phyloP scores from a whole-genome alignment of 768 basidiomycete species.

The Leccinum disarticulatum region DNA sequence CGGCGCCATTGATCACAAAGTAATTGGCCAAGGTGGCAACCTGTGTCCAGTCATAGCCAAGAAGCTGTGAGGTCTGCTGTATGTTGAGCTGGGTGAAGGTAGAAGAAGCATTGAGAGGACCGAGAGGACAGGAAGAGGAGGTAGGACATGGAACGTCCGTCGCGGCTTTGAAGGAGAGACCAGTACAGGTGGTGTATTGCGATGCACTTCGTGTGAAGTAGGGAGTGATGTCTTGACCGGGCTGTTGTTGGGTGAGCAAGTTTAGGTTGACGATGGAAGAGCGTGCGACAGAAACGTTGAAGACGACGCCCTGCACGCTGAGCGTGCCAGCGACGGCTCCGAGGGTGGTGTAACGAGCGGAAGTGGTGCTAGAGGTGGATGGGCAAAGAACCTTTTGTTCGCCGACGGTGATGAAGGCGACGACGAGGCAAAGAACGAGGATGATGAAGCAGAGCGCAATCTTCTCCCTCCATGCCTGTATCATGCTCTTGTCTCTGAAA shows the following conservation, averaged over 20 bases:
- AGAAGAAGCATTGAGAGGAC: constrained; percentile 50
- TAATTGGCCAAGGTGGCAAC: constrained; percentile 70
- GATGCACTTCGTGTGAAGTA: constrained; percentile 70
- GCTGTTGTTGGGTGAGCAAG: constrained; percentile 47
- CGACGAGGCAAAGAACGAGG: constrained; percentile 65
- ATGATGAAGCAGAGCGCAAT: constrained; percentile 90
- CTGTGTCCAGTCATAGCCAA: constrained; percentile 93
- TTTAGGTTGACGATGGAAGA: constrained; percentile 56
- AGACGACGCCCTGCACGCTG: constrained; percentile 73
- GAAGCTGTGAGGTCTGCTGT: constrained; percentile 60
- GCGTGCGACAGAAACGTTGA: constrained; percentile 62
- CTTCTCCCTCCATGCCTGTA: constrained; percentile 98
- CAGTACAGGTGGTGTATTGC: constrained; percentile 65
- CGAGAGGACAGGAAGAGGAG: constrained; percentile 64
- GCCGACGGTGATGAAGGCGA: constrained; percentile 94
- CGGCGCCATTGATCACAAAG: constrained; percentile 89
- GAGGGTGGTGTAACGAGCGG: constrained; percentile 48
- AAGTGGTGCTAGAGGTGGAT: constrained; percentile 42
- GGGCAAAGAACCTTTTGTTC: constrained; percentile 93
- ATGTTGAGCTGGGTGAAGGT: constrained; percentile 66
- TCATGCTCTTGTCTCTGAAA: constrained; percentile 70
- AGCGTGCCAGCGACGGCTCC: constrained; percentile 63
- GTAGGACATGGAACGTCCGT: constrained; percentile 69
- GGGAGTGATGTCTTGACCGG: constrained; percentile 90
- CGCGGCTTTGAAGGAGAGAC: constrained; percentile 65